A percentile compares a stretch with the other conserved stretches of the same genome.
These are phyloP conservation scores for Ustilago loliicola DNA, from an alignment of 1,284 basidiomycete genomes.

Conservation along the genomic window DNA sequence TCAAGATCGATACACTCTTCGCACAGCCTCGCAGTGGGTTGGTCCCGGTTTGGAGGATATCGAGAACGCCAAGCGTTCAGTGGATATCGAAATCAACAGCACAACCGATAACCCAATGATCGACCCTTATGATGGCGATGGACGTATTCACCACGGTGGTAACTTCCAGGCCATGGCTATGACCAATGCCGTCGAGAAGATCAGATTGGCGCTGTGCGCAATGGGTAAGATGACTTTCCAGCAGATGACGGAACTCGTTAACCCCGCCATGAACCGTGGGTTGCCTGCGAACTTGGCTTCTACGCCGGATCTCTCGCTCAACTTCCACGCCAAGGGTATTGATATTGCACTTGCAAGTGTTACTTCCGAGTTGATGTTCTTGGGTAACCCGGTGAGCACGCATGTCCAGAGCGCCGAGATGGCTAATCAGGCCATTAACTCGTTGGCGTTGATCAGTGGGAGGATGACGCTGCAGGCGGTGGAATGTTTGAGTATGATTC, in stretches of 20 bases:
- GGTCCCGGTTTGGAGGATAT: slow-evolving; percentile 88
- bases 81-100: slow-evolving; percentile 85
- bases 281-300: slow-evolving; percentile 58
- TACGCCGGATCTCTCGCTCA: slow-evolving; percentile 69
- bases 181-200: slow-evolving; percentile 89
- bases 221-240: slow-evolving; percentile 86
- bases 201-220: slow-evolving; percentile 82
- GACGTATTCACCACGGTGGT: slow-evolving; percentile 53
- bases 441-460: slow-evolving; percentile 58
- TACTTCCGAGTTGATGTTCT: slow-evolving; percentile 79
- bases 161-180: slow-evolving; percentile 76
- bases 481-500: slow-evolving; percentile 60
- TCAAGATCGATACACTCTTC: slow-evolving; percentile 83
- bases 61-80: slow-evolving; percentile 76
- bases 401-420: slow-evolving; percentile 76
- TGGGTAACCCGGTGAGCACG: slow-evolving; percentile 86
- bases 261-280: slow-evolving; percentile 60
- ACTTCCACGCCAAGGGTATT: slow-evolving; percentile 86
- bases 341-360: slow-evolving; percentile 77
- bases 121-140: slow-evolving; percentile 54
- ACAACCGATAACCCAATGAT: slow-evolving; percentile 75
- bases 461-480: slow-evolving; percentile 57
- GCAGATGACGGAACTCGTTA: slow-evolving; percentile 83
- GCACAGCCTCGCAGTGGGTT: slow-evolving; percentile 75
- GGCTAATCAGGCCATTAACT: slow-evolving; percentile 63